A percentile compares a stretch with the other conserved stretches of the same genome.
Evolutionary conservation across 257 asterid species (phyloP).

Genomic region (Fraxinus anomala): DNA sequence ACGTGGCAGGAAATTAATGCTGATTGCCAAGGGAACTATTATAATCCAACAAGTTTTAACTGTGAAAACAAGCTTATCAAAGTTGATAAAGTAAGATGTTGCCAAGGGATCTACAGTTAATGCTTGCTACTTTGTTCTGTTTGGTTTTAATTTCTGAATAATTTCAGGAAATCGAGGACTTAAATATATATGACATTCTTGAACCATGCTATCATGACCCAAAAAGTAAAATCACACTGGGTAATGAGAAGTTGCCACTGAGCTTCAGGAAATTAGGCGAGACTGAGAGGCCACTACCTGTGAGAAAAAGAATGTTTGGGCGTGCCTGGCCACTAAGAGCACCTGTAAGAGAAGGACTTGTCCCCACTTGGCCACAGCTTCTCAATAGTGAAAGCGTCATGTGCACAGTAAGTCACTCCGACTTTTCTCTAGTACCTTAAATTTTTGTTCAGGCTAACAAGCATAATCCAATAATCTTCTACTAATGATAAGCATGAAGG

Average conservation of each 20-base stretch:
- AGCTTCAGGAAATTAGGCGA: conserved; percentile 95
- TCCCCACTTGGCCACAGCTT: conserved; percentile 91
- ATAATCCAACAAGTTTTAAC: conserved; percentile 42
- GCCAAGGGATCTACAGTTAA: too few species aligned
- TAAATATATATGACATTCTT: conserved; percentile 79
- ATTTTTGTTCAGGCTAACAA: neutral
- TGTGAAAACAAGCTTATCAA: conserved; percentile 53
- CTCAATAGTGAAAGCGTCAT: conserved; percentile 49
- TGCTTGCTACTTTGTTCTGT: neutral
- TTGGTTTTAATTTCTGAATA: neutral
- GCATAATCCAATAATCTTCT: neutral
- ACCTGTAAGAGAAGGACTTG: conserved; percentile 77
- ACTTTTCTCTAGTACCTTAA: neutral
- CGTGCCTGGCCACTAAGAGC: conserved; percentile 98
- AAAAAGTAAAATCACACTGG: conserved; percentile 36
- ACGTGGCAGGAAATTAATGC: conserved; percentile 55
- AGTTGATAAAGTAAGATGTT: conserved; percentile 61
- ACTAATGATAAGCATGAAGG: neutral
- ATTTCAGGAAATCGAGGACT: conserved; percentile 56
- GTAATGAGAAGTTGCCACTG: conserved; percentile 50
- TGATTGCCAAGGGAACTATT: conserved; percentile 71
- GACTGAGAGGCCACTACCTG: conserved; percentile 80
- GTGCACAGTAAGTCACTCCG: conserved; percentile 66
- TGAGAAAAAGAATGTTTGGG: conserved; percentile 83
- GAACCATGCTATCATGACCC: conserved; percentile 85